Evolutionary conservation across 108 stramenopile genomes (phyloP), one percentile per base, ranked within the genome.

Genomic region (Schizochytrium sp.): DNA sequence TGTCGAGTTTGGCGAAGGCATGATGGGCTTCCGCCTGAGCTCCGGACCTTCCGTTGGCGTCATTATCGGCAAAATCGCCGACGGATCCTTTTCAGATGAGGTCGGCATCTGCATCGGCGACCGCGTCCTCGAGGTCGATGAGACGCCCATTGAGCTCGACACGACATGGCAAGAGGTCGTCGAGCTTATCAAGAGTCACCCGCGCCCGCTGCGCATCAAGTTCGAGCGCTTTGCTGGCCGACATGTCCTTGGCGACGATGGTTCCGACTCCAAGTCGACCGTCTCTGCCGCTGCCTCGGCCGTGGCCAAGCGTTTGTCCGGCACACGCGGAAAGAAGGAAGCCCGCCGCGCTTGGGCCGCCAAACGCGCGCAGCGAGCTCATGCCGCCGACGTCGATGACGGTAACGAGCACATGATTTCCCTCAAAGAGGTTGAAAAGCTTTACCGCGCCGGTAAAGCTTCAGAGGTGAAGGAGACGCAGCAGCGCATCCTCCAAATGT

Each of bases 21-120:
- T 83, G 76, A 83, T 83, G 76, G 76, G 76, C 76, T 83, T 83
- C 76, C 51, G 48, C 48, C 51, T 83, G 19, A 83, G 76, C 51
- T 83, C 76, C 6, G 76, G 76, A 34, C 76, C 76, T 21, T 83
- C 76, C 18, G 76, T 83, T 1, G 76, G 76, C n/a, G 76, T 83
- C 76, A 83, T 83, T 1, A 5, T 83, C 51, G 76, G 76, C 51
- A 47, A 53, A 2, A 45, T 83, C 25, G 76, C 76, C 51, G 76
- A 83, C 12, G 48, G 51, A 12, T 83, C 76, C 28, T 83, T 83
- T 45, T 83, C 48, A 43, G 76, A 83, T 23, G 76, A 83, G 16
- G 76, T 45, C 6, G 76, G 76, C 25, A 45, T 83, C 48, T 83
- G 76, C 51, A 53, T 83, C 51, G 76, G 76, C 51, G 76, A 83